These are phyloP conservation scores for Lentinula lateritia DNA, from an alignment of 768 basidiomycete genomes.

Conservation along the genomic window DNA sequence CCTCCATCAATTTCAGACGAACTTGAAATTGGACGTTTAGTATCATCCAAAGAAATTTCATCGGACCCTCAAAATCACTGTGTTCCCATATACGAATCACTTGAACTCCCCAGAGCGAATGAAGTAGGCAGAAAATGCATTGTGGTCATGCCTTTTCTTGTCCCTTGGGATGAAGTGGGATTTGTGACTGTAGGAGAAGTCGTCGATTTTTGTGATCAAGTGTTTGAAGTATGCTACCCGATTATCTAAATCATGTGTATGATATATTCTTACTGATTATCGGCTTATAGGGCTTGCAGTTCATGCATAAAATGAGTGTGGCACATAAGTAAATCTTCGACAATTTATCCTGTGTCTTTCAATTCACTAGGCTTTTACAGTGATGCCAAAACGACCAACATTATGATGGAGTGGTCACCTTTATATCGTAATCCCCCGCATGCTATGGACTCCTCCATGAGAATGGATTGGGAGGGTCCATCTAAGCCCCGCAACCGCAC, in stretches of 20 bases:
- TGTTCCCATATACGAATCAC: constrained; percentile 20
- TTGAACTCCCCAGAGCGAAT: constrained; percentile 12
- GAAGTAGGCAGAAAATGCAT: constrained; percentile 12
- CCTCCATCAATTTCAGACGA: constrained; percentile 18
- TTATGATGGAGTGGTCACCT: constrained; percentile 1
- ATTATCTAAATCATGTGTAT: too few relatives aligned
- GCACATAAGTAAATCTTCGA: too few relatives aligned
- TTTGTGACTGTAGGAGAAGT: constrained; percentile 9
- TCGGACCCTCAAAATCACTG: constrained; percentile 28
- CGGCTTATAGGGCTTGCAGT: too few relatives aligned
- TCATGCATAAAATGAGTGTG: too few relatives aligned
- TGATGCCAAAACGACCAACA: not conserved
- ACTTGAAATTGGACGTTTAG: constrained; percentile 18
- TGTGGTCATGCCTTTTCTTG: constrained; percentile 25
- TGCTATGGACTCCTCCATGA: not conserved
- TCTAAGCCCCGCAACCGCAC: constrained; percentile 19
- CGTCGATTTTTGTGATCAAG: constrained; percentile 25
- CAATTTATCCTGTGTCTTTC: too few relatives aligned
- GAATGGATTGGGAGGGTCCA: not conserved
- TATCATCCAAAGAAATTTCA: constrained; percentile 10
- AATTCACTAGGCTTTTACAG: not conserved
- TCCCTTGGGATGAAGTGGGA: constrained; percentile 19
- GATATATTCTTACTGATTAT: too few relatives aligned
- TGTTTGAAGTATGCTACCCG: constrained; percentile 21
- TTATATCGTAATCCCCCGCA: not conserved